Base-by-base conservation (phyloP, 2,329 filamentous ascomycete genomes). In the Pestalotiopsis sp. region DNA sequence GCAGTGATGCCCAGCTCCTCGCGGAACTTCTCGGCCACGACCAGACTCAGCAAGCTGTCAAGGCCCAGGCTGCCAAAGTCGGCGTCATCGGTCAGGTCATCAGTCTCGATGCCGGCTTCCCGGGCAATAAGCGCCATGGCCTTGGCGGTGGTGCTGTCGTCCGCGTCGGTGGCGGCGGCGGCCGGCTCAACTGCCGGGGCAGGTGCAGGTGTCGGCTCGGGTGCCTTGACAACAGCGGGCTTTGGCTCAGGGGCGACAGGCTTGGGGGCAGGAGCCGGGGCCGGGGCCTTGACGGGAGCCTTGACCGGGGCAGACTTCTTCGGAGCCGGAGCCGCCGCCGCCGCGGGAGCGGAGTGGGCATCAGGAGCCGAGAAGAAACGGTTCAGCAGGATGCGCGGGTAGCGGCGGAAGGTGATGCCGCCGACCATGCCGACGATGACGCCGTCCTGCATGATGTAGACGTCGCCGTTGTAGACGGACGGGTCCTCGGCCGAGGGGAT, bases 31-130 rank as follows among this genome's bases (percentile, higher is more conserved):
- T 78, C 78, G 38, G 78, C 75, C 56, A 82, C 77, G 0, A 78
- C 75, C 9, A 81, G 73, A 64, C 73, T 76, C 76, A 81, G 79
- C 6, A 81, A 74, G 61, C 74, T 78, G 72, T 82, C 81, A 68
- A 82, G 75, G 23, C 81, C 81, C 9, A 82, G 71, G 3, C 77
- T 73, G 9, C 76, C 76, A 41, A 83, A 80, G 63, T 72, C 72
- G 12, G 76, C 75, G 2, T 79, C 80, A 61, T 81, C 78, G 0
- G 70, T 63, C 49, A 83, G 74, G 17, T 89, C 86, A 13, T 84
- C 81, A 57, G 84, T 78, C 38, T 86, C 84, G 62, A 89, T 84
- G 69, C 84, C 87, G 80, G 89, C 87, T 75, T 90, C 87, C 68
- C 84, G 83, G 3, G 87, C 85, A 65, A 90, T 83, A 68, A 81